Evolutionary conservation across 495 filamentous ascomycete species (phyloP).

Genomic region (Chaetomidium leptoderma): DNA sequence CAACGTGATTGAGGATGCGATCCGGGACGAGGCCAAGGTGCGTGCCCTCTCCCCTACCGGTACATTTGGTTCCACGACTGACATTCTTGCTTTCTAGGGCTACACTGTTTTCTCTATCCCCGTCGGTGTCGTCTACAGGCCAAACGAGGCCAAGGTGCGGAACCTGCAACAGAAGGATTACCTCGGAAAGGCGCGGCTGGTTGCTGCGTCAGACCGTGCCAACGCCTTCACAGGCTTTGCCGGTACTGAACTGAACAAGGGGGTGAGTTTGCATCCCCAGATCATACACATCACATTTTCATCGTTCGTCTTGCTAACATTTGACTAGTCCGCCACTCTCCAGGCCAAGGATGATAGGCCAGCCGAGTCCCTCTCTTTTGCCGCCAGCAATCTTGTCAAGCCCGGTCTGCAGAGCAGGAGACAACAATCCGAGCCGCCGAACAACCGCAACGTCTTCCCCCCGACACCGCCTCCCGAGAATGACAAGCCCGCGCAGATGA

Average conservation of each 20-base stretch:
- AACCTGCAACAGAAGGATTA: slow-evolving; percentile 97
- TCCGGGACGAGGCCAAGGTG: slow-evolving; percentile 88
- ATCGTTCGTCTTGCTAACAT: slow-evolving; percentile 26
- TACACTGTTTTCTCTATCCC: slow-evolving; percentile 99
- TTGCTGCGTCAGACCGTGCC: slow-evolving; percentile 80
- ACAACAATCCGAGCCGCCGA: slow-evolving; percentile 81
- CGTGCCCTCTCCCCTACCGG: slow-evolving; percentile 9
- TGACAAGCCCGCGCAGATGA: slow-evolving; percentile 52
- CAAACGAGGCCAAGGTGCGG: slow-evolving; percentile 96
- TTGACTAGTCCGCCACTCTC: slow-evolving; percentile 17
- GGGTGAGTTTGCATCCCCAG: slow-evolving; percentile 29
- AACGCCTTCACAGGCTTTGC: slow-evolving; percentile 75
- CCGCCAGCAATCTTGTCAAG: slow-evolving; percentile 85
- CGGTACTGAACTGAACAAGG: slow-evolving; percentile 66
- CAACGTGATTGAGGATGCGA: slow-evolving; percentile 96
- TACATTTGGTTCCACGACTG: slow-evolving; percentile 23
- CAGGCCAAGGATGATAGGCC: slow-evolving; percentile 65
- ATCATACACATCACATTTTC: not conserved
- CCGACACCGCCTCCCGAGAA: slow-evolving; percentile 92
- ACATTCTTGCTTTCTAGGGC: slow-evolving; percentile 52
- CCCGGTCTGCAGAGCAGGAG: slow-evolving; percentile 70
- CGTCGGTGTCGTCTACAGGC: slow-evolving; percentile 89
- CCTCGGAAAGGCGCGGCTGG: slow-evolving; percentile 84
- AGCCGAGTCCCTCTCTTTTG: slow-evolving; percentile 77
- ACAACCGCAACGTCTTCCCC: slow-evolving; percentile 79